A percentile compares a stretch with the other conserved stretches of the same genome.
Conservation (phyloP, 208 protist species). For the Trypanosoma rangeli region DNA sequence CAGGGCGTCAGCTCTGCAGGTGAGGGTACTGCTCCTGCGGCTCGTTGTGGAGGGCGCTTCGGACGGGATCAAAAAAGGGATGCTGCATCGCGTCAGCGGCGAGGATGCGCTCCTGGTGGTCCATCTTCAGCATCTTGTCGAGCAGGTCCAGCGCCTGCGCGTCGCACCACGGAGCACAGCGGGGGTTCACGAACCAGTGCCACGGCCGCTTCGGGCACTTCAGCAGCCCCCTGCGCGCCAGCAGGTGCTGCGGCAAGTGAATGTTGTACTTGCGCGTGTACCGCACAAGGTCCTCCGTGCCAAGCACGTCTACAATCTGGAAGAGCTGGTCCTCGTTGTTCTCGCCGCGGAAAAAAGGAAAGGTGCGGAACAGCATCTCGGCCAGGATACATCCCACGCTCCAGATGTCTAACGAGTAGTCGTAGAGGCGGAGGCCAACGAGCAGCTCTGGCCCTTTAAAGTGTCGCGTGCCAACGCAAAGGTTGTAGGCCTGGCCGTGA, state of each 20-base stretch:
- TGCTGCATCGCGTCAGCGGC: conserved; percentile 98
- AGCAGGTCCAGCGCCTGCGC: conserved; percentile 98
- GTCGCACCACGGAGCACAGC: conserved; percentile 79
- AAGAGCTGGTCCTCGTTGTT: conserved; percentile 99
- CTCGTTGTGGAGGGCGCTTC: conserved; percentile 37
- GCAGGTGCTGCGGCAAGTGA: conserved; percentile 81
- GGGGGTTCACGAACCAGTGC: conserved; percentile 41
- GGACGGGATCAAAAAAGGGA: conserved; percentile 96
- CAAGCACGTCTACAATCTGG: conserved; percentile 95
- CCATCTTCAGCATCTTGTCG: conserved; percentile 96
- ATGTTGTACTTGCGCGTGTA: conserved; percentile 98
- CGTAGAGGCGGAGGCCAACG: conserved; percentile 97
- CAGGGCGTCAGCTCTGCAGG: background rate
- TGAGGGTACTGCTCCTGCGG: conserved; percentile 71
- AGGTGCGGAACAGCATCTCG: conserved; percentile 97
- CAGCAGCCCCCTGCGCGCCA: conserved; percentile 37
- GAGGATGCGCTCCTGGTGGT: conserved; percentile 96
- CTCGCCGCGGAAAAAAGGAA: conserved; percentile 98
- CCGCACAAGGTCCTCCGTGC: conserved; percentile 92
- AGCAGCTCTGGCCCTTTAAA: conserved; percentile 99
- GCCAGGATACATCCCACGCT: conserved; percentile 99
- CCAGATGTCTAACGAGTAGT: conserved; percentile 99
- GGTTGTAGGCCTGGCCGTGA: conserved; percentile 97
- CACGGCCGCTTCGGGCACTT: conserved; percentile 38
- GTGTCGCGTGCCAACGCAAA: conserved; percentile 98